Evolutionary conservation across 495 filamentous ascomycete genomes (phyloP).

Genomic region (Rostrohypoxylon terebratum): DNA sequence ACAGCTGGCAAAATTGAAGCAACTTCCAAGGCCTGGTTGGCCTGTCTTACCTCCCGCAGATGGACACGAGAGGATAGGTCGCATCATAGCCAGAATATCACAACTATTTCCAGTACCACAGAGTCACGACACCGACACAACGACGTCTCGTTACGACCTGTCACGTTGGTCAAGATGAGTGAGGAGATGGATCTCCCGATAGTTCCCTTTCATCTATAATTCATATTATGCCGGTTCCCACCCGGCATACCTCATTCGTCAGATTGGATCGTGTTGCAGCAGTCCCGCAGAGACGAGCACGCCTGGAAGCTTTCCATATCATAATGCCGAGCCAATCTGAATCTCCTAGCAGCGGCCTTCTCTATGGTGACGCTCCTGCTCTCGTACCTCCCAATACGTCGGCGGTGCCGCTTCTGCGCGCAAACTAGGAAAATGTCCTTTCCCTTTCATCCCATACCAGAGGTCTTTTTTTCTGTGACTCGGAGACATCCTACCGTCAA

Average conservation of each 20-base stretch:
- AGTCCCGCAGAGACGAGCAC: conserved; percentile 36
- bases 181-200: conserved; percentile 49
- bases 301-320: conserved; percentile 38
- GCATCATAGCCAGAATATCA: conserved; percentile 19
- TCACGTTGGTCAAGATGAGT: conserved; percentile 48
- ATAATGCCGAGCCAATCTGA: conserved; percentile 38
- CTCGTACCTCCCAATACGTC: conserved; percentile 16
- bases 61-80: conserved; percentile 37
- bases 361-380: conserved; percentile 9
- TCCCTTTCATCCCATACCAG: background rate
- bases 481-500: background rate
- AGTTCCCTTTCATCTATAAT: conserved; percentile 43
- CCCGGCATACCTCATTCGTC: conserved; percentile 45
- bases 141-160: conserved; percentile 40
- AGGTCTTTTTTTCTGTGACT: conserved; percentile 7
- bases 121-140: conserved; percentile 22
- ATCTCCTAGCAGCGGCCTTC: background rate
- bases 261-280: conserved; percentile 32
- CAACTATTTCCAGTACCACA: conserved; percentile 26
- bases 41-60: conserved; percentile 42
- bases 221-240: conserved; percentile 44
- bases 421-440: conserved; percentile 21
- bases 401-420: background rate
- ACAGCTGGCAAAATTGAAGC: conserved; percentile 30
- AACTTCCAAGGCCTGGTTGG: conserved; percentile 16